Evolutionary conservation across 2,329 filamentous ascomycete genomes (phyloP).

Genomic region (Aspergillus unguis): DNA sequence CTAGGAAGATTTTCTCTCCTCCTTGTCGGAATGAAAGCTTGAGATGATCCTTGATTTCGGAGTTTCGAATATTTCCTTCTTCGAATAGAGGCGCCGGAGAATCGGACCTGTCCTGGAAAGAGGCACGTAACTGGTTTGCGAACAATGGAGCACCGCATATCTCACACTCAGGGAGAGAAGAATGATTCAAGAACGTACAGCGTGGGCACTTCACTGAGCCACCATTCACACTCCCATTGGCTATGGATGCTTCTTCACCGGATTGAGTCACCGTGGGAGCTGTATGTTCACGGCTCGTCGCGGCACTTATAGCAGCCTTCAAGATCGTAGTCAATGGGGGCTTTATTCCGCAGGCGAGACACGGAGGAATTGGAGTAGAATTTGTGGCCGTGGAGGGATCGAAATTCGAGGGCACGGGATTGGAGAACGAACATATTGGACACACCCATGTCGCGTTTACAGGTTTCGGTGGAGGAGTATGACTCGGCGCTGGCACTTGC

Average conservation of each 20-base stretch:
- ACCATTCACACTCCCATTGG: constrained; percentile 8
- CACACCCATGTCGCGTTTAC: constrained; percentile 83
- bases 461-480: constrained; percentile 36
- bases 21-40: constrained; percentile 90
- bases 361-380: constrained; percentile 78
- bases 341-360: constrained; percentile 89
- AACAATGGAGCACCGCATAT: constrained; percentile 79
- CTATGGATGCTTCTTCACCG: neutral
- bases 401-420: constrained; percentile 89
- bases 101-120: constrained; percentile 53
- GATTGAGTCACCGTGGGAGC: constrained; percentile 12
- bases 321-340: constrained; percentile 77
- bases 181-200: constrained; percentile 92
- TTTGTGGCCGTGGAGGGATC: constrained; percentile 77
- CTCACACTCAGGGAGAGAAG: constrained; percentile 79
- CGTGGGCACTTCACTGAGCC: constrained; percentile 62
- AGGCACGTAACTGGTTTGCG: constrained; percentile 43
- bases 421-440: constrained; percentile 92
- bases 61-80: constrained; percentile 44
- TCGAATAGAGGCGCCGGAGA: constrained; percentile 72
- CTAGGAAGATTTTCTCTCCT: constrained; percentile 85
- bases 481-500: constrained; percentile 30
- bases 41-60: constrained; percentile 68
- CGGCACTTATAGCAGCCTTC: constrained; percentile 79
- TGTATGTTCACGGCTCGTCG: constrained; percentile 46